Evolutionary conservation across 1,139 yeast species (phyloP).

Genomic region (Saccharomyces hybrid): DNA sequence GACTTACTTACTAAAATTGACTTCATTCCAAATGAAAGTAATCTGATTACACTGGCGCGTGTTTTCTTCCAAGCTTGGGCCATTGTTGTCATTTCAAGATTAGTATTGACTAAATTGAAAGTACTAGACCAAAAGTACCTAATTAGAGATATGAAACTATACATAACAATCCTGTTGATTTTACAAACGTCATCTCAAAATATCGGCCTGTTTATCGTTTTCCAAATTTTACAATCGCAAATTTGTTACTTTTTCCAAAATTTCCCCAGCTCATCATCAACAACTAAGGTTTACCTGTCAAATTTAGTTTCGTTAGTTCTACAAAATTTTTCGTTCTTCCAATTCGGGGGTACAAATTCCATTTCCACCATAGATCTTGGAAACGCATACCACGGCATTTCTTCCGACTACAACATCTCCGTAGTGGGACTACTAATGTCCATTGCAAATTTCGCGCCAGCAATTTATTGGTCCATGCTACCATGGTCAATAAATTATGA

Average conservation of each 20-base stretch:
- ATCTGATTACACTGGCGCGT: neutral
- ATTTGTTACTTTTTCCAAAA: neutral
- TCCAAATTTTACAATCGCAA: slow-evolving; percentile 34
- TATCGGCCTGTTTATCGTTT: slow-evolving; percentile 59
- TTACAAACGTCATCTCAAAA: slow-evolving; percentile 63
- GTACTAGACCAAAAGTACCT: slow-evolving; percentile 4
- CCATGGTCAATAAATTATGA: slow-evolving; percentile 34
- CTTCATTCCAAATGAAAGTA: neutral
- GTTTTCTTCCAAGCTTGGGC: slow-evolving; percentile 9
- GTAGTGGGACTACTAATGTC: slow-evolving; percentile 74
- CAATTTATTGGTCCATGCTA: slow-evolving; percentile 74
- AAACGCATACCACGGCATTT: slow-evolving; percentile 84
- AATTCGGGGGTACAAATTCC: slow-evolving; percentile 86
- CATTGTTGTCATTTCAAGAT: slow-evolving; percentile 4
- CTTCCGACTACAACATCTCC: slow-evolving; percentile 54
- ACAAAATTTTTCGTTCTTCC: slow-evolving; percentile 75
- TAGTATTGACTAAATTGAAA: neutral
- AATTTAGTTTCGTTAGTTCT: slow-evolving; percentile 33
- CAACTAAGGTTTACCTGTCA: slow-evolving; percentile 4
- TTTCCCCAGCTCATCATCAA: neutral
- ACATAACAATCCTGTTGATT: slow-evolving; percentile 48
- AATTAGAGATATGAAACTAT: slow-evolving; percentile 35
- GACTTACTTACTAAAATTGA: slow-evolving; percentile 4
- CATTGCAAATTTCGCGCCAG: slow-evolving; percentile 74
- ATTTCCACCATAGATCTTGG: slow-evolving; percentile 84